Evolutionary conservation across 768 basidiomycete species (phyloP).

Genomic region (Terana coerulea): DNA sequence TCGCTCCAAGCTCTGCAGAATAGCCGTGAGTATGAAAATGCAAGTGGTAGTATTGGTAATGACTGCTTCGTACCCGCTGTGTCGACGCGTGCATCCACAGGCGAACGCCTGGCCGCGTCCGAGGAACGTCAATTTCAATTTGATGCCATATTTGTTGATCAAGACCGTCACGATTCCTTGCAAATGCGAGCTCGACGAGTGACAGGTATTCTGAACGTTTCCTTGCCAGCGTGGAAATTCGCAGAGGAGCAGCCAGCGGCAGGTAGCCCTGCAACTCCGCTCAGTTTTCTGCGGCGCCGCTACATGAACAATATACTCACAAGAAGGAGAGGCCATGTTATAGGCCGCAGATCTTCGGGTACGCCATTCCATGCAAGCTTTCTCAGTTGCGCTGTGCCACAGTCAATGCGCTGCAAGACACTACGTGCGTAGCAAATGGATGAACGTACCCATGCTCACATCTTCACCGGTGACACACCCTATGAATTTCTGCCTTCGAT

Average conservation of each 20-base stretch:
- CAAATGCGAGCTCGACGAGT: slow-evolving; percentile 86
- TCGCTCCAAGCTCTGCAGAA: slow-evolving; percentile 77
- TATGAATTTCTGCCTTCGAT: slow-evolving; percentile 76
- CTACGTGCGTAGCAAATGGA: background rate
- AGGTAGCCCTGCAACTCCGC: slow-evolving; percentile 74
- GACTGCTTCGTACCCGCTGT: slow-evolving; percentile 85
- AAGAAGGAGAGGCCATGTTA: slow-evolving; percentile 92
- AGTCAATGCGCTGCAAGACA: background rate
- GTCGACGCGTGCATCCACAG: slow-evolving; percentile 91
- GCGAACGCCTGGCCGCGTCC: slow-evolving; percentile 86
- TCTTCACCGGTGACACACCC: slow-evolving; percentile 74
- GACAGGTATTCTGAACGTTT: slow-evolving; percentile 92
- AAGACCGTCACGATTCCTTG: slow-evolving; percentile 76
- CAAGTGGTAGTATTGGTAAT: slow-evolving; percentile 8
- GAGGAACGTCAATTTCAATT: slow-evolving; percentile 96
- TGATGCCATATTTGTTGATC: slow-evolving; percentile 99
- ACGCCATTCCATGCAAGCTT: slow-evolving; percentile 96
- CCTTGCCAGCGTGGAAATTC: slow-evolving; percentile 71
- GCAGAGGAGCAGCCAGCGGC: slow-evolving; percentile 75
- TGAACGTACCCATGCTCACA: slow-evolving; percentile 71
- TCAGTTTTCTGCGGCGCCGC: background rate
- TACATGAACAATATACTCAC: slow-evolving; percentile 43
- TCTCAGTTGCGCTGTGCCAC: slow-evolving; percentile 69
- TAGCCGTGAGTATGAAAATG: slow-evolving; percentile 6
- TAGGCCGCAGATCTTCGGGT: slow-evolving; percentile 79